These are phyloP conservation scores for Pichia heedii DNA, from an alignment of 805 yeast genomes.

Conservation along the genomic window DNA sequence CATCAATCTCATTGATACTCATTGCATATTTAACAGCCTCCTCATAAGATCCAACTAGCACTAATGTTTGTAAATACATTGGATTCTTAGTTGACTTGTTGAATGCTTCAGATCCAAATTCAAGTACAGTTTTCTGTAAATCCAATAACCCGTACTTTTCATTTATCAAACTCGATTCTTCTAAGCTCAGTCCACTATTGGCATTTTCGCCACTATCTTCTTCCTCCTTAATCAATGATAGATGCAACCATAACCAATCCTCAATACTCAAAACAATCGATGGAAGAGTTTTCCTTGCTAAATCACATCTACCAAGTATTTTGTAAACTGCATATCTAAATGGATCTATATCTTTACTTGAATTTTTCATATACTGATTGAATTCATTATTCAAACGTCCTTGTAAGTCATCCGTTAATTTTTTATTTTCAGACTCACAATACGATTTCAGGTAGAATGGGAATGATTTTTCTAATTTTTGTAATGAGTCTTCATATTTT, in stretches of 20 bases:
- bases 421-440: conserved; percentile 43
- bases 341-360: conserved; percentile 67
- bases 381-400: conserved; percentile 72
- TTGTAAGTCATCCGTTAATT: conserved; percentile 56
- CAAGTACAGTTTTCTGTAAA: conserved; percentile 60
- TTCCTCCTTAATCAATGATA: conserved; percentile 61
- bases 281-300: conserved; percentile 58
- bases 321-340: conserved; percentile 86
- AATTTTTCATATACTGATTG: conserved; percentile 66
- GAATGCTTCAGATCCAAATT: conserved; percentile 68
- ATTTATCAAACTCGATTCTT: conserved; percentile 37
- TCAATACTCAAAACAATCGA: conserved; percentile 70
- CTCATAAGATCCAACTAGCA: conserved; percentile 75
- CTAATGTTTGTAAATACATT: conserved; percentile 62
- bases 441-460: conserved; percentile 70
- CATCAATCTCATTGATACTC: conserved; percentile 64
- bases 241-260: conserved; percentile 96
- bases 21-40: conserved; percentile 61
- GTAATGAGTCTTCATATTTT: conserved; percentile 61
- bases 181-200: conserved; percentile 13
- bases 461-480: conserved; percentile 78
- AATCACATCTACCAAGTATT: conserved; percentile 82
- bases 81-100: conserved; percentile 56
- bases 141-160: conserved; percentile 68
- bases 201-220: conserved; percentile 16